A percentile compares a stretch with the other conserved stretches of the same genome.
Evolutionary conservation across 768 basidiomycete genomes (phyloP).

Genomic region (Daedaleopsis nitida): DNA sequence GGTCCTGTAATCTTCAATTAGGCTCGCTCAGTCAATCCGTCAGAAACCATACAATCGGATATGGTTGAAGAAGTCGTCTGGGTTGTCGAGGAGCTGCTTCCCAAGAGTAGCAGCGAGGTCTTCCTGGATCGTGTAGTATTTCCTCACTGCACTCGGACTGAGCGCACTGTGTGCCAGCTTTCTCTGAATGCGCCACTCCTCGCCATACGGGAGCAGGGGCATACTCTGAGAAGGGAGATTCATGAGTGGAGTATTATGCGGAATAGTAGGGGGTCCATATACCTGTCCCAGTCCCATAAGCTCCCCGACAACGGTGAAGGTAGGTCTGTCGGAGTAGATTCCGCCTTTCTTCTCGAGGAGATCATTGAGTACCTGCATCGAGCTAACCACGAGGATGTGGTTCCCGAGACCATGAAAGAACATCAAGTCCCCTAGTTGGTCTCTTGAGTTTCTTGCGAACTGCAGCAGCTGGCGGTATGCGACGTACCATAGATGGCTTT

Average conservation of each 20-base stretch:
- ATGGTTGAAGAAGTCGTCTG: conserved; percentile 9
- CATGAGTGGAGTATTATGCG: not conserved
- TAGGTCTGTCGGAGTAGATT: conserved; percentile 37
- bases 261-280: not conserved
- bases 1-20: not conserved
- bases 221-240: conserved; percentile 23
- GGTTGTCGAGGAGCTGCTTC: conserved; percentile 2
- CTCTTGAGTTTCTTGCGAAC: no score
- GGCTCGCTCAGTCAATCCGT: not conserved
- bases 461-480: not conserved
- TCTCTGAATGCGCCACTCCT: conserved; percentile 27
- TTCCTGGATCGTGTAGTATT: conserved; percentile 36
- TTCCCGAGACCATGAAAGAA: conserved; percentile 32
- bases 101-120: conserved; percentile 23
- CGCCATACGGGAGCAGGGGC: conserved; percentile 26
- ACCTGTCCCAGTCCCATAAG: conserved; percentile 34
- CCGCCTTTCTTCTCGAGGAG: conserved; percentile 31
- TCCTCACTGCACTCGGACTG: conserved; percentile 30
- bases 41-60: conserved; percentile 8
- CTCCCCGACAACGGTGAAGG: conserved; percentile 39
- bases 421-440: conserved; percentile 30
- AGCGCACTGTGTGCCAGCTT: conserved; percentile 35
- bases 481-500: conserved; percentile 17
- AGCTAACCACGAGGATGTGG: conserved; percentile 32
- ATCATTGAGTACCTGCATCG: conserved; percentile 29